Conservation (phyloP, 257 asterid species). For the Handroanthus guayacan region DNA sequence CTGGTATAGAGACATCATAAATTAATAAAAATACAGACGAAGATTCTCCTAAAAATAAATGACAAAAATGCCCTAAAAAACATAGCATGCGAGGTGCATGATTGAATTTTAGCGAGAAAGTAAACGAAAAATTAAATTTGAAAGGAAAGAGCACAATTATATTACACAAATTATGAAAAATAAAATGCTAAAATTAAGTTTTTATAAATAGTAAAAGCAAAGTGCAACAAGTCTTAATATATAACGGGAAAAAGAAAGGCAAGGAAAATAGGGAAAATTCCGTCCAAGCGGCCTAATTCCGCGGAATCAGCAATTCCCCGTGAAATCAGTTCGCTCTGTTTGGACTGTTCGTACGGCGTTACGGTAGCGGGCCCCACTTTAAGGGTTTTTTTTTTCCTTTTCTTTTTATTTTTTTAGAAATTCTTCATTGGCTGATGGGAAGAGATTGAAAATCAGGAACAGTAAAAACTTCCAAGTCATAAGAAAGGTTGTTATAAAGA, state of each 20-base stretch:
- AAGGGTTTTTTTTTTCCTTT: constrained; percentile 7
- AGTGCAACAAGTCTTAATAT: not conserved
- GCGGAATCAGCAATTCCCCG: constrained; percentile 59
- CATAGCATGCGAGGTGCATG: too few relatives aligned
- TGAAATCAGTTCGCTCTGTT: constrained; percentile 50
- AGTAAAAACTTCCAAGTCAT: not conserved
- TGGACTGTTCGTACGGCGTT: constrained; percentile 58
- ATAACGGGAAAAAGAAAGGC: not conserved
- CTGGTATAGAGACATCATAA: too few relatives aligned
- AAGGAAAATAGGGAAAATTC: not conserved
- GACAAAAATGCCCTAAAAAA: too few relatives aligned
- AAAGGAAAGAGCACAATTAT: too few relatives aligned
- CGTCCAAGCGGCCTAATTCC: constrained; percentile 25
- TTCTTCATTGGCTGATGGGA: not conserved
- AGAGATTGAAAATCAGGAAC: not conserved
- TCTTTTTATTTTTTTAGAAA: not conserved
- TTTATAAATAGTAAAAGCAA: too few relatives aligned
- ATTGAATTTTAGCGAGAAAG: too few relatives aligned
- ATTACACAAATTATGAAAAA: too few relatives aligned
- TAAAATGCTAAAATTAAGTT: too few relatives aligned
- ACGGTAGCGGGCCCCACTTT: constrained; percentile 40
- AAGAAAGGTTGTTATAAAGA: not conserved
- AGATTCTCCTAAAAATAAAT: too few relatives aligned
- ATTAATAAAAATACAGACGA: too few relatives aligned
- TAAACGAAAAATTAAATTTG: too few relatives aligned